Base-by-base conservation (phyloP, 257 asterid species). In the Ehretia macrophylla region DNA sequence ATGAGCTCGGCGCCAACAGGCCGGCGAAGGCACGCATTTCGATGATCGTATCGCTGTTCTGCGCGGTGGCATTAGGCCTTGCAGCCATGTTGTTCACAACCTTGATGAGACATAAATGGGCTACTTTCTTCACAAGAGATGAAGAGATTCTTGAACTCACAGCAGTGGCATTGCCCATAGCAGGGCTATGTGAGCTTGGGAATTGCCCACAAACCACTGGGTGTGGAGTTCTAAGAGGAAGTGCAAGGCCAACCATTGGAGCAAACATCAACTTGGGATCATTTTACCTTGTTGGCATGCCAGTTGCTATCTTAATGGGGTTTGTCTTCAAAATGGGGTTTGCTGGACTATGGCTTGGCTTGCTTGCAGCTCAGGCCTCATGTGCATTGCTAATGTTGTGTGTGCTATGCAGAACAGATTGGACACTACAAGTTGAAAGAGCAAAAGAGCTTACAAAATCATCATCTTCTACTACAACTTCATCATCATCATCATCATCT, bases 121-220 rank as follows among this genome's bases (percentile, higher is more conserved):
- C 87, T 11, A n/a, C 72, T 8, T 50, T 92, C 0, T 92, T 92
- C 68, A 92, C 97, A 0, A 65, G 18, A 0, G 96, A 92, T 66
- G n/a, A n/a, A 0, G 90, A 81, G 39, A 84, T 92, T 13, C 84
- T 92, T 0, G 72, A 75, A 37, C 82, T 92, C 8, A 88, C 97
- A 11, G 66, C 97, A 11, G 52, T 72, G 10, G 97, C 95, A 47
- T 65, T 92, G 72, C 99, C 99, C 1, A 83, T 92, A 4, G 96
- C 86, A 0, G 99, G 99, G 11, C 64, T 86, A 0, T 92, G 97
- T 63, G 98, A 92, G 82, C 84, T 92, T 6, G 98, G 98, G 2
- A 90, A 92, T 66, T 92, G 95, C 79, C 98, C 98, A 4, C 97
- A 85, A 67, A 92, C 98, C 16, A 83, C 97, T 11, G 98, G 98